Evolutionary conservation across 805 yeast genomes (phyloP).

Genomic region (Candida yuanshanica): DNA sequence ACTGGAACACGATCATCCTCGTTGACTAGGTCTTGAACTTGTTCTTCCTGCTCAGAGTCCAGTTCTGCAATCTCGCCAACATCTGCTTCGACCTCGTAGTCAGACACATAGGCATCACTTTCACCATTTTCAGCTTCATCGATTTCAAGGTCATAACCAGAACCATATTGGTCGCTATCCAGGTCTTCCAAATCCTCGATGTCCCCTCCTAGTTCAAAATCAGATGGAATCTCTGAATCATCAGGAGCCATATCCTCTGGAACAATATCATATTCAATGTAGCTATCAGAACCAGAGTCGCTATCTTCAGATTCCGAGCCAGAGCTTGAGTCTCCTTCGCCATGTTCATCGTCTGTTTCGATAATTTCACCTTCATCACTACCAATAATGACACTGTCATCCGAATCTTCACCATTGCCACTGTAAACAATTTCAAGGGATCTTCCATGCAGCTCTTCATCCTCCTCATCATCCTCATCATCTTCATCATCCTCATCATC

Average conservation of each 20-base stretch:
- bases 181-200: constrained; percentile 10
- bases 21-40: not conserved
- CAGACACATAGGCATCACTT: constrained; percentile 9
- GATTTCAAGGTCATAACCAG: constrained; percentile 8
- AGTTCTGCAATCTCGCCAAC: not conserved
- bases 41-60: constrained; percentile 10
- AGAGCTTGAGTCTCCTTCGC: constrained; percentile 13
- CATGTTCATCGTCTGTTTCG: constrained; percentile 11
- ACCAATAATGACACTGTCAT: constrained; percentile 23
- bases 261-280: constrained; percentile 11
- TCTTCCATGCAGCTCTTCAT: constrained; percentile 19
- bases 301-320: constrained; percentile 9
- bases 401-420: constrained; percentile 27
- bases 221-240: constrained; percentile 25
- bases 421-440: constrained; percentile 20
- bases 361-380: constrained; percentile 26
- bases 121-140: constrained; percentile 19
- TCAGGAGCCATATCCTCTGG: constrained; percentile 3
- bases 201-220: constrained; percentile 17
- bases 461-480: constrained; percentile 28
- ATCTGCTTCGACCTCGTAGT: constrained; percentile 6
- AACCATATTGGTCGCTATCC: constrained; percentile 1
- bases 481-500: constrained; percentile 28
- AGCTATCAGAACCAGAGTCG: constrained; percentile 20
- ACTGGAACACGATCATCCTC: constrained; percentile 1